Evolutionary conservation across 768 basidiomycete genomes (phyloP).

Genomic region (Lenzites betulinus): DNA sequence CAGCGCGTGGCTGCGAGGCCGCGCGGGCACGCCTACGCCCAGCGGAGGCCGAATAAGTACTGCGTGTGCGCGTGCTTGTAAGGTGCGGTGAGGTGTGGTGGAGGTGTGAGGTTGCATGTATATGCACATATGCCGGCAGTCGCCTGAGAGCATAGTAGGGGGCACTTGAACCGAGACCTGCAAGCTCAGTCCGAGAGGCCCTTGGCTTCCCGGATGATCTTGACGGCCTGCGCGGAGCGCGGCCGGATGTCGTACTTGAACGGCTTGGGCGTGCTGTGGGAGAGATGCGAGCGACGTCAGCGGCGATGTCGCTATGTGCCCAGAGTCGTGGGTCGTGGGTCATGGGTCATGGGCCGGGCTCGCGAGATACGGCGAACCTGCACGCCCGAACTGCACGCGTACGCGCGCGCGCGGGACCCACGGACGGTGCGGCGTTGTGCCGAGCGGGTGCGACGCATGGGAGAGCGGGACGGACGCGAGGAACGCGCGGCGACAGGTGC

Average conservation of each 20-base stretch:
- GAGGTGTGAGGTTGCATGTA: too few relatives aligned
- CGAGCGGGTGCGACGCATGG: too few relatives aligned
- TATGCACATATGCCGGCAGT: background rate
- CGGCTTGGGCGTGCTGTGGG: conserved; percentile 47
- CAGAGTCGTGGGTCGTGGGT: too few relatives aligned
- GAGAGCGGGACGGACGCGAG: too few relatives aligned
- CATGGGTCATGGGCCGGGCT: too few relatives aligned
- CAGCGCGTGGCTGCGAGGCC: too few relatives aligned
- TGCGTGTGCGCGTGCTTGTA: too few relatives aligned
- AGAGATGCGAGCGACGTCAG: background rate
- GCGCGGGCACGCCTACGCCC: too few relatives aligned
- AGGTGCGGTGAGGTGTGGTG: background rate
- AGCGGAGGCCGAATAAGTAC: too few relatives aligned
- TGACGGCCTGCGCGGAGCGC: conserved; percentile 40
- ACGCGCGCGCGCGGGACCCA: background rate
- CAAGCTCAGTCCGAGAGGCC: conserved; percentile 15
- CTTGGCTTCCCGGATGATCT: conserved; percentile 21
- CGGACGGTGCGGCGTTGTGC: too few relatives aligned
- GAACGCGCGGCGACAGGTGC: background rate
- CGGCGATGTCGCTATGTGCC: background rate
- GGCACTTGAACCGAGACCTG: background rate
- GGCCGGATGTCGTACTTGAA: conserved; percentile 55
- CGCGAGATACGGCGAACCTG: too few relatives aligned
- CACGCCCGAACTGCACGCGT: too few relatives aligned
- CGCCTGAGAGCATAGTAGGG: background rate